Conservation (phyloP, 768 basidiomycete species). For the Russula ochroleuca region DNA sequence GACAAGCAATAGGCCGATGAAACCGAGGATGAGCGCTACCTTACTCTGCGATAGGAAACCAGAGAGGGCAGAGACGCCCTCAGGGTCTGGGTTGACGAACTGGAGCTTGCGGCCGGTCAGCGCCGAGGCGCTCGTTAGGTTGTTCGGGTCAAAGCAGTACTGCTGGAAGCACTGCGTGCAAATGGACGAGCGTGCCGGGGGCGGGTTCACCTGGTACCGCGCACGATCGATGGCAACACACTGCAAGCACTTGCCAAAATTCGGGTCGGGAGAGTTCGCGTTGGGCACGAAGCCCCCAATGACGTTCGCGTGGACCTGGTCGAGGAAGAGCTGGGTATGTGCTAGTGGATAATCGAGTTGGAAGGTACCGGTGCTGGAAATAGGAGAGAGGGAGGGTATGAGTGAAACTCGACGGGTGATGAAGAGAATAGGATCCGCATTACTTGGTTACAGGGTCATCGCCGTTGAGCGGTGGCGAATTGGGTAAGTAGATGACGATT, state of each 20-base stretch:
- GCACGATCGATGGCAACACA: constrained; percentile 55
- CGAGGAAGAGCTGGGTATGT: constrained; percentile 54
- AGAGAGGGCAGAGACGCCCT: constrained; percentile 42
- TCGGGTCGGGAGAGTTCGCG: constrained; percentile 49
- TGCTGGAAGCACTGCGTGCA: constrained; percentile 33
- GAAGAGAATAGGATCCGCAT: not conserved
- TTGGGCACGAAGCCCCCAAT: constrained; percentile 60
- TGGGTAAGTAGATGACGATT: constrained; percentile 70
- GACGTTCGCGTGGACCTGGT: constrained; percentile 54
- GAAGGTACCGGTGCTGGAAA: constrained; percentile 51
- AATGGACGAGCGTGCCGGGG: constrained; percentile 29
- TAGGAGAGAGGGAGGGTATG: constrained; percentile 6
- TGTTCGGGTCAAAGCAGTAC: constrained; percentile 34
- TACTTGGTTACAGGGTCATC: constrained; percentile 64
- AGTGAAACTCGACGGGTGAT: not conserved
- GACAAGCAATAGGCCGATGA: constrained; percentile 41
- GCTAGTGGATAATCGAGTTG: constrained; percentile 54
- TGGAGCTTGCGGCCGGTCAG: constrained; percentile 39
- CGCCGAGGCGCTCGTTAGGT: constrained; percentile 27
- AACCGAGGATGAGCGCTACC: constrained; percentile 46
- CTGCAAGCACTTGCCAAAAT: constrained; percentile 63
- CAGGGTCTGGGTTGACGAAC: constrained; percentile 55
- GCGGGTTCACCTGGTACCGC: constrained; percentile 25
- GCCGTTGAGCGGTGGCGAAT: constrained; percentile 64
- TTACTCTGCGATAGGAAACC: constrained; percentile 45